These are phyloP conservation scores for Cinchona pubescens DNA, from an alignment of 257 asterid genomes.

Conservation along the genomic window DNA sequence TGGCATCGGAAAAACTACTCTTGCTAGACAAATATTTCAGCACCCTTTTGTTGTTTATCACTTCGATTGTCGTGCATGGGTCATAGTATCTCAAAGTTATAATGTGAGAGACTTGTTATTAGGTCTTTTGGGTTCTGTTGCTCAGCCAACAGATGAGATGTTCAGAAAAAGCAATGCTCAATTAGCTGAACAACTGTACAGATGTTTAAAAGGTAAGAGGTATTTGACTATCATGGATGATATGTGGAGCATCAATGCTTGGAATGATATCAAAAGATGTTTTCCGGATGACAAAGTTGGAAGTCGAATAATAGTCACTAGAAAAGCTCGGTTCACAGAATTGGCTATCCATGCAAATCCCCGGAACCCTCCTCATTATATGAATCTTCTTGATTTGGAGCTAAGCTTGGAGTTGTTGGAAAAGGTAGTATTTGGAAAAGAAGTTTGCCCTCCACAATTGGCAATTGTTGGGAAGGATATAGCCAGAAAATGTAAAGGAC, in stretches of 20 bases:
- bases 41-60: background rate
- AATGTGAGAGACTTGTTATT: slow-evolving; percentile 1
- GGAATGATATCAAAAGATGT: background rate
- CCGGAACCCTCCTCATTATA: background rate
- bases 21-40: background rate
- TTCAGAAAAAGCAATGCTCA: background rate
- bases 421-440: background rate
- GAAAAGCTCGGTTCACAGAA: background rate
- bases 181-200: background rate
- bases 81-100: slow-evolving; percentile 2
- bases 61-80: slow-evolving; percentile 15
- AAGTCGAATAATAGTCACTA: background rate
- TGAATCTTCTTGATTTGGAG: background rate
- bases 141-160: background rate
- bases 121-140: background rate
- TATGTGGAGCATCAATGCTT: background rate
- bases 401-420: slow-evolving; percentile 3
- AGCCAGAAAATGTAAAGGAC: slow-evolving; percentile 1
- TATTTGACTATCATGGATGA: slow-evolving; percentile 9
- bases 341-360: background rate
- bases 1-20: slow-evolving; percentile 9
- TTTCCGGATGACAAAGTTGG: slow-evolving; percentile 10
- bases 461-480: background rate
- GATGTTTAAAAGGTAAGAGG: slow-evolving; percentile 9
- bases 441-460: background rate